phyloP scores from a whole-genome alignment of 1,284 basidiomycete genomes.

The Acaromyces ingoldii region DNA sequence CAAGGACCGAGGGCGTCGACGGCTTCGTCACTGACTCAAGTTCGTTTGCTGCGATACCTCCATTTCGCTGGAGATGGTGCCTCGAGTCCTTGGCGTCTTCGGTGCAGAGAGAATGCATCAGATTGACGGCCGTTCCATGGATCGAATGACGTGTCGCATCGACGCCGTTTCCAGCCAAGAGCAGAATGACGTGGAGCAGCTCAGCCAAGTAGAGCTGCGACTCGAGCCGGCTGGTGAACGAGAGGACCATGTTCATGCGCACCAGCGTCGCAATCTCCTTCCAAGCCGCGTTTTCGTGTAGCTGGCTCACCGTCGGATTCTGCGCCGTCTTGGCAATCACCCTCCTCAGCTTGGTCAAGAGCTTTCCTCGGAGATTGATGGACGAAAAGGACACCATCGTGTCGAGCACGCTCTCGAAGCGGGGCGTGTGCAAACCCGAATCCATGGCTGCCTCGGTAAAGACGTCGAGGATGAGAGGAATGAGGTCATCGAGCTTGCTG shows the following conservation, averaged over 20 bases:
- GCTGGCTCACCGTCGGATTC: constrained; percentile 28
- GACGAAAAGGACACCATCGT: constrained; percentile 46
- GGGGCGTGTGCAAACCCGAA: constrained; percentile 39
- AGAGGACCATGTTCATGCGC: constrained; percentile 46
- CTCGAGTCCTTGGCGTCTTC: constrained; percentile 18
- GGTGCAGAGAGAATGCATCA: constrained; percentile 47
- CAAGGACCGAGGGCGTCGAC: background rate
- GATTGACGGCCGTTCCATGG: constrained; percentile 42
- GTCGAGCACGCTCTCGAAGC: constrained; percentile 45
- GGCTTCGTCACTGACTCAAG: too few relatives aligned
- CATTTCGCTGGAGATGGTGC: too few relatives aligned
- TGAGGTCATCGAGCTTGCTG: constrained; percentile 42
- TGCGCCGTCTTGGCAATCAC: constrained; percentile 45
- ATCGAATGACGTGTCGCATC: constrained; percentile 39
- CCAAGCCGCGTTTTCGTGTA: constrained; percentile 43
- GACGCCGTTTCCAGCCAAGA: constrained; percentile 41
- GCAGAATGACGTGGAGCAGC: constrained; percentile 38
- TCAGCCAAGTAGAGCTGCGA: constrained; percentile 41
- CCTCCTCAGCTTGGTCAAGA: constrained; percentile 37
- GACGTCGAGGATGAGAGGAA: constrained; percentile 41
- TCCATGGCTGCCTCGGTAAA: constrained; percentile 46
- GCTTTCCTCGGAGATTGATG: constrained; percentile 44
- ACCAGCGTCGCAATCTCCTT: constrained; percentile 46
- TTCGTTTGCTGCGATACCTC: too few relatives aligned
- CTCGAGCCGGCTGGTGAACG: constrained; percentile 42